A percentile compares a stretch with the other conserved stretches of the same genome.
These are phyloP conservation scores for Betula pendula DNA, from an alignment of 306 rosid genomes.

Conservation along the genomic window DNA sequence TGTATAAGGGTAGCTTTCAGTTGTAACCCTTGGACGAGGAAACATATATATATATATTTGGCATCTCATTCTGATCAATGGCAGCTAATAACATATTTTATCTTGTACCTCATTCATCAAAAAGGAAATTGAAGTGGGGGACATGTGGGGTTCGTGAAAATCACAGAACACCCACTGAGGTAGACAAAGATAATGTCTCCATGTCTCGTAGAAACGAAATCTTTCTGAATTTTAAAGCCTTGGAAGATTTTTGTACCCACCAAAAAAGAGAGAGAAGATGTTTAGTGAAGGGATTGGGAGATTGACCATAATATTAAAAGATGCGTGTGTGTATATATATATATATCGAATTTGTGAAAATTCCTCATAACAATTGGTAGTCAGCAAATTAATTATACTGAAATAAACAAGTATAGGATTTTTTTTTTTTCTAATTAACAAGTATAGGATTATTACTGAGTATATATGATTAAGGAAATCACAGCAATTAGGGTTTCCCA, in stretches of 20 bases:
- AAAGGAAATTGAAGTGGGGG: constrained; percentile 42
- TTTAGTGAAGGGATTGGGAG: background rate
- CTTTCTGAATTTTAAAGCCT: constrained; percentile 24
- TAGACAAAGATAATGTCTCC: constrained; percentile 46
- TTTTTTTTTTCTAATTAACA: no score
- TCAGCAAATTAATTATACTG: background rate
- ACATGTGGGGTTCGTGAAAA: constrained; percentile 54
- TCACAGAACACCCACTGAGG: constrained; percentile 34
- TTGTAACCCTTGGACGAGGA: no score
- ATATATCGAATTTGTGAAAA: background rate
- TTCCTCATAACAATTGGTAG: background rate
- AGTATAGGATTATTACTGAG: no score
- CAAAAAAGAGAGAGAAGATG: background rate
- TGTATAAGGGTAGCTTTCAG: no score
- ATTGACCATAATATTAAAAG: background rate
- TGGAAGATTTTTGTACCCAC: background rate
- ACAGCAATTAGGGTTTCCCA: no score
- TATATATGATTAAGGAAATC: no score
- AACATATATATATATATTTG: no score
- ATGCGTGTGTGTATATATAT: background rate
- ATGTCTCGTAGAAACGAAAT: constrained; percentile 14
- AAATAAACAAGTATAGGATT: background rate
- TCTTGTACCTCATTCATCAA: background rate
- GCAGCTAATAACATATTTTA: background rate
- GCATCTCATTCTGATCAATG: background rate